Evolutionary conservation across 2,329 filamentous ascomycete species (phyloP).

Genomic region (Alternaria conjuncta): DNA sequence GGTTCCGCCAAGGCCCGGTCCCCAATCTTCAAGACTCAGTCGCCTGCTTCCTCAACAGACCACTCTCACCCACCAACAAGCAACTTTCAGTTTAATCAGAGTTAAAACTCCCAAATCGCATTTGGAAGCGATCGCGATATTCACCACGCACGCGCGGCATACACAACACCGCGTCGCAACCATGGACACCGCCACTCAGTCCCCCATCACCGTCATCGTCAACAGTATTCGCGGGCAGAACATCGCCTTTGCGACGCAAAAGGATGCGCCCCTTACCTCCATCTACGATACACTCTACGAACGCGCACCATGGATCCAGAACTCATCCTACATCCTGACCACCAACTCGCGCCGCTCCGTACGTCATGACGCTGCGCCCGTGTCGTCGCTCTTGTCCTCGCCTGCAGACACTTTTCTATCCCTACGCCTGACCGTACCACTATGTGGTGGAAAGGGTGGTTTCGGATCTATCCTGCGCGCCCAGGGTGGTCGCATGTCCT

Average conservation of each 20-base stretch:
- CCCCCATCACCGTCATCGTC: constrained; percentile 67
- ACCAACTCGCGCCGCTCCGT: constrained; percentile 80
- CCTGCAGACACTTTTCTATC: constrained; percentile 74
- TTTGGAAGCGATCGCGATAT: background rate
- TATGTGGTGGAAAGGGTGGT: constrained; percentile 94
- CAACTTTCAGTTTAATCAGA: background rate
- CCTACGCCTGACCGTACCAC: constrained; percentile 76
- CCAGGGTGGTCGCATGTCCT: constrained; percentile 97
- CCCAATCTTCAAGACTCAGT: background rate
- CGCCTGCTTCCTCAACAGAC: background rate
- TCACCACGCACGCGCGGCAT: background rate
- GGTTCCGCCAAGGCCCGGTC: constrained; percentile 6
- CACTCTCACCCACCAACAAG: background rate
- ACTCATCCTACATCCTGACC: constrained; percentile 74
- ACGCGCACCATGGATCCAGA: constrained; percentile 63
- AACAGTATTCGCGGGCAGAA: constrained; percentile 83
- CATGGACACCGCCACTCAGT: constrained; percentile 34
- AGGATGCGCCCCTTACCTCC: constrained; percentile 70
- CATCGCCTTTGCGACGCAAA: constrained; percentile 78
- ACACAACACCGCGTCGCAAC: background rate
- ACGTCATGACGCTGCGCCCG: constrained; percentile 58
- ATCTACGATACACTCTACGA: constrained; percentile 68
- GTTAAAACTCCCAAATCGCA: background rate
- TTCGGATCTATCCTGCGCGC: constrained; percentile 97
- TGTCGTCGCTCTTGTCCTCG: constrained; percentile 67